Conservation (phyloP, 2,329 filamentous ascomycete species). For the Cryphonectria naterciae region DNA sequence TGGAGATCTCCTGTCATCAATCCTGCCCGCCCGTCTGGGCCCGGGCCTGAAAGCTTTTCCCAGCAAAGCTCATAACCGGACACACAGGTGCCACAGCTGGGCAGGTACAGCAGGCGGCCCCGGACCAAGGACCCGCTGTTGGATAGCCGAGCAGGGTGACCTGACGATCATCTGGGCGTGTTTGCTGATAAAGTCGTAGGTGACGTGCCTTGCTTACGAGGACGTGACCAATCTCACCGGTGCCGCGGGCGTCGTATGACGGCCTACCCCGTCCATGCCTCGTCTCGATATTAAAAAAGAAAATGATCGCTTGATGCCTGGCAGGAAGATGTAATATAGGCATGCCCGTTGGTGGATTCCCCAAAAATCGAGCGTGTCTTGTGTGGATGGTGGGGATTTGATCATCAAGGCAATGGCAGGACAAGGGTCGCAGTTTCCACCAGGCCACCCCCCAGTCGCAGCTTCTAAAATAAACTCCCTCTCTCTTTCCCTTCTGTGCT, state of each 20-base stretch:
- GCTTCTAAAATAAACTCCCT: constrained; percentile 2
- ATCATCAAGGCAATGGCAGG: constrained; percentile 10
- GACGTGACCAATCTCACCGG: background rate
- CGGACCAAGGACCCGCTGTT: constrained; percentile 3
- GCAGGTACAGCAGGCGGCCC: background rate
- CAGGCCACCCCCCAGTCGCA: background rate
- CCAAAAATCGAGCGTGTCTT: background rate
- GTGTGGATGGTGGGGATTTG: background rate
- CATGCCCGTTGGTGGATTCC: constrained; percentile 26
- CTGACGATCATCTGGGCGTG: background rate
- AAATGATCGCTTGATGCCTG: background rate
- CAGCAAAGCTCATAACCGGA: background rate
- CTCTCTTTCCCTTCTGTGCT: background rate
- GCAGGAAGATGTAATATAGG: constrained; percentile 28
- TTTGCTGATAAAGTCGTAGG: background rate
- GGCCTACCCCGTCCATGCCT: background rate
- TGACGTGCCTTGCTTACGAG: constrained; percentile 3
- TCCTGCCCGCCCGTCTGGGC: background rate
- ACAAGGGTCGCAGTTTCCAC: background rate
- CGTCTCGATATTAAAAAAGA: background rate
- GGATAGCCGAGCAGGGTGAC: background rate
- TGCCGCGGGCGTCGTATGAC: constrained; percentile 1
- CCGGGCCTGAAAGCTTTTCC: background rate
- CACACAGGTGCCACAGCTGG: background rate
- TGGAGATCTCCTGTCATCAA: background rate